Base-by-base conservation (phyloP, 805 yeast species). In the Metschnikowia dekortorum region DNA sequence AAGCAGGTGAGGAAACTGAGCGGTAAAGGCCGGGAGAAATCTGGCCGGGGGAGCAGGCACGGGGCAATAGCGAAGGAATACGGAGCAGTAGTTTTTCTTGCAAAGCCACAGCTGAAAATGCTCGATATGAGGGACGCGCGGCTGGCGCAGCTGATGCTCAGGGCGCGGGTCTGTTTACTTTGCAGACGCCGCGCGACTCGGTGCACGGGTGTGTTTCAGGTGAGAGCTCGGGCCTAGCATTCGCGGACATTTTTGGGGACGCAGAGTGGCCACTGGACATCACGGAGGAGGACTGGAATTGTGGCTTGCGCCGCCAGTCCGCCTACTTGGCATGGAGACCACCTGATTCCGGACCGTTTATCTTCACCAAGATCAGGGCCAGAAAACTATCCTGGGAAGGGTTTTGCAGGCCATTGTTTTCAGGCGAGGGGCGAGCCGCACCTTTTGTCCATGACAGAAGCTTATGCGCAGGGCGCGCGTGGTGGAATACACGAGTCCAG, bases 121-220 rank as follows among this genome's bases (percentile, higher is more conserved):
- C 33, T 34, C 11, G 40, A 35, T 44, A 44, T 26, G 46, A 39
- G 46, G 38, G 26, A 14, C 26, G 46, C 46, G 46, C 46, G 46
- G 46, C 46, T 44, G 22, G 39, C 46, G 39, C 38, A 42, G 31
- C 8, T 33, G 14, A 13, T 18, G 41, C 31, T 44, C 22, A 44
- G 46, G 40, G 46, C 46, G 46, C 29, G 46, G 46, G 40, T 29
- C 46, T 22, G 39, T 37, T 18, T 37, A 37, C 30, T 37, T 33
- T 37, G 39, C 29, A 37, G 30, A n/a, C 39, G 39, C 39, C 18
- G 29, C 14, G 39, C 18, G 22, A 22, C 8, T 3, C 10, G 39
- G 14, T 37, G 29, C 39, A 37, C 44, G 26, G 44, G 36, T 31
- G 44, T 18, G 36, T 33, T 33, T 30, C 32, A 30, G 8, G 10